Percentiles rank a stretch among this genome's conserved stretches.
These are phyloP conservation scores for Limtongozyma cylindracea DNA, from an alignment of 805 yeast genomes.

Conservation along the genomic window DNA sequence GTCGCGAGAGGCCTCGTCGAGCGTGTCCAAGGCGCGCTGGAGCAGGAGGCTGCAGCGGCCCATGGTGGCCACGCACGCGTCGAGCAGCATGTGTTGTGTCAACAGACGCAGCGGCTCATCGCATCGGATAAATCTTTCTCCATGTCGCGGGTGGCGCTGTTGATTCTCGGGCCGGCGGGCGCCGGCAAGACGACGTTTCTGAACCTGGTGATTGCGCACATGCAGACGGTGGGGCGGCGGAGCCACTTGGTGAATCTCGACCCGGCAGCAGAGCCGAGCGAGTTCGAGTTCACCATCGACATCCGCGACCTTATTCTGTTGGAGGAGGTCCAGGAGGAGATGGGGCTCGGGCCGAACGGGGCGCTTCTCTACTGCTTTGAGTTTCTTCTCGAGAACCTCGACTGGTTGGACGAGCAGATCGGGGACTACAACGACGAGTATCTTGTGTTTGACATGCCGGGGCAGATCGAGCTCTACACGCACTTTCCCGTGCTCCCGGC, in stretches of 20 bases:
- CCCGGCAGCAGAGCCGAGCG: constrained; percentile 91
- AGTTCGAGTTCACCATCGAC: constrained; percentile 80
- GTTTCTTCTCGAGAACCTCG: constrained; percentile 66
- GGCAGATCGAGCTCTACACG: constrained; percentile 85
- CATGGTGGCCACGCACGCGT: no score
- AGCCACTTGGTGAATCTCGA: constrained; percentile 90
- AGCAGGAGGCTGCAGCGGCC: no score
- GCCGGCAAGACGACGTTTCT: constrained; percentile 90
- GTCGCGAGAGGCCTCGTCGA: no score
- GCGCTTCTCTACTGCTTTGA: constrained; percentile 87
- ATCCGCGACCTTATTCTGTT: constrained; percentile 75
- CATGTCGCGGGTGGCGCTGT: constrained; percentile 89
- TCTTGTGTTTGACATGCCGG: constrained; percentile 88
- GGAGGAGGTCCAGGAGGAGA: constrained; percentile 88
- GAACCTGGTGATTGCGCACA: constrained; percentile 61
- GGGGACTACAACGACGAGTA: constrained; percentile 93
- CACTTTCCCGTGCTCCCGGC: constrained; percentile 88
- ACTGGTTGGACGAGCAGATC: constrained; percentile 93
- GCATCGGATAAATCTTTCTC: no score
- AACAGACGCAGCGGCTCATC: no score
- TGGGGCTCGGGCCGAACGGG: constrained; percentile 88
- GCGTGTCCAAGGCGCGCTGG: no score
- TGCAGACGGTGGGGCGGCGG: constrained; percentile 76
- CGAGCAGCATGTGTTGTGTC: no score
- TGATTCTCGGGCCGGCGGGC: constrained; percentile 95